A percentile compares a stretch with the other conserved stretches of the same genome.
Conservation (phyloP, 2,329 filamentous ascomycete species). For the Lachnellula suecica region DNA sequence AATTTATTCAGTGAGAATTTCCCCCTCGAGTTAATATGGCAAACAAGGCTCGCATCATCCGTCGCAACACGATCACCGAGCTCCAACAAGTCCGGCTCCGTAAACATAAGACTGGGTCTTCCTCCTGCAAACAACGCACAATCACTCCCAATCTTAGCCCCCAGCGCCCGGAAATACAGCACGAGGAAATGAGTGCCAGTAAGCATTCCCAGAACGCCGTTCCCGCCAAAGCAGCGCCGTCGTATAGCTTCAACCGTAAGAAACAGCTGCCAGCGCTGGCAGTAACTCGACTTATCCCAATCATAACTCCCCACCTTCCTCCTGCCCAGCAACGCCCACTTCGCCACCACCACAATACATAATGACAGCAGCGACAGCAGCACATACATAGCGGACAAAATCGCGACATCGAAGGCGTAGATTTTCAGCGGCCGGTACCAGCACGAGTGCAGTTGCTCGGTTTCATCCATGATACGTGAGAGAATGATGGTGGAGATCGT, state of each 20-base stretch:
- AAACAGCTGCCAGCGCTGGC: conserved; percentile 57
- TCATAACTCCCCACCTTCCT: conserved; percentile 52
- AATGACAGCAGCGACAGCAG: conserved; percentile 44
- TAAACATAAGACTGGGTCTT: conserved; percentile 51
- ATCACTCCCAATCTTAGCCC: conserved; percentile 53
- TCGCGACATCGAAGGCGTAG: conserved; percentile 39
- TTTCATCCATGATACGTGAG: conserved; percentile 31
- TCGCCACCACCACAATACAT: conserved; percentile 43
- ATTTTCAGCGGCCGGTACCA: conserved; percentile 36
- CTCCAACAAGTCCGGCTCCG: conserved; percentile 55
- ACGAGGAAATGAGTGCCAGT: conserved; percentile 53
- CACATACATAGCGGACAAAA: conserved; percentile 43
- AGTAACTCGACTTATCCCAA: conserved; percentile 57
- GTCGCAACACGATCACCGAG: conserved; percentile 52
- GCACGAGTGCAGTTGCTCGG: conserved; percentile 30
- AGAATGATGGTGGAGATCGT: conserved; percentile 47
- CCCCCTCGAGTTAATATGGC: conserved; percentile 55
- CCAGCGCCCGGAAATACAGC: conserved; percentile 52
- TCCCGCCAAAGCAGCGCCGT: conserved; percentile 47
- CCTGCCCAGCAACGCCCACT: conserved; percentile 52
- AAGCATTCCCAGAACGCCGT: conserved; percentile 51
- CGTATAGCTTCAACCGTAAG: conserved; percentile 51
- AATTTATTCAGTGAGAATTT: conserved; percentile 55
- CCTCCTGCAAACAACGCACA: conserved; percentile 56
- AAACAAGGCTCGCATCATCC: conserved; percentile 56